These are phyloP conservation scores for Arthonia radiata DNA, from an alignment of 495 filamentous ascomycete species.

Conservation along the genomic window DNA sequence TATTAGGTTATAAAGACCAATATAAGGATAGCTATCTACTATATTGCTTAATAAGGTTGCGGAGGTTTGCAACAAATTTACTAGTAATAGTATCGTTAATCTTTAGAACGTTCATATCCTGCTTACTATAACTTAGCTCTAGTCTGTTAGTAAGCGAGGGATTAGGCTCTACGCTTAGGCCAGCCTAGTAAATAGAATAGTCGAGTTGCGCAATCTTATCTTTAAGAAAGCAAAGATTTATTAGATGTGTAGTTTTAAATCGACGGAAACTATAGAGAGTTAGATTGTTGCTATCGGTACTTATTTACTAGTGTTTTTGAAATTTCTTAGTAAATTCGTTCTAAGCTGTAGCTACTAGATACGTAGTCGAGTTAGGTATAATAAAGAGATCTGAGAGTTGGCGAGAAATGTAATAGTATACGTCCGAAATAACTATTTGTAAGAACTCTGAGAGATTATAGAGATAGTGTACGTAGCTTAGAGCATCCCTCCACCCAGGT, in stretches of 20 bases:
- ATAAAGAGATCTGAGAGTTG: conserved; percentile 18
- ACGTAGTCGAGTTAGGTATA: too few species aligned
- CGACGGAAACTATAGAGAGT: conserved; percentile 12
- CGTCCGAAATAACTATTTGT: conserved; percentile 3
- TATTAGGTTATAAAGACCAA: conserved; percentile 1
- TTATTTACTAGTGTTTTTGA: too few species aligned
- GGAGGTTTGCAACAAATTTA: conserved; percentile 5
- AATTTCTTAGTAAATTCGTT: too few species aligned
- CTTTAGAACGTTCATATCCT: conserved; percentile 2
- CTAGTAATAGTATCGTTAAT: conserved; percentile 3
- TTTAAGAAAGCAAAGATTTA: conserved; percentile 13
- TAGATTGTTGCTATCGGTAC: conserved; percentile 7
- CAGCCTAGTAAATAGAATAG: conserved; percentile 11
- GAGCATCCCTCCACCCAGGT: too few species aligned
- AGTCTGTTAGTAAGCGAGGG: conserved; percentile 3
- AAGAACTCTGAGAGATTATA: conserved; percentile 6
- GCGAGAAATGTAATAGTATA: conserved; percentile 8
- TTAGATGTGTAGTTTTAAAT: conserved; percentile 12
- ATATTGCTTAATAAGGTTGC: conserved; percentile 6
- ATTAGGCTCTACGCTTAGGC: conserved; percentile 5
- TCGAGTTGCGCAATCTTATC: conserved; percentile 10
- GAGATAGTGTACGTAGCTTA: conserved; percentile 1
- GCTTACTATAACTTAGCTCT: conserved; percentile 5
- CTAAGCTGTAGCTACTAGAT: too few species aligned
- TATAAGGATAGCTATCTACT: conserved; percentile 2